These are phyloP conservation scores for Paecilomyces sp. DNA, from an alignment of 2,329 filamentous ascomycete species.

Conservation along the genomic window DNA sequence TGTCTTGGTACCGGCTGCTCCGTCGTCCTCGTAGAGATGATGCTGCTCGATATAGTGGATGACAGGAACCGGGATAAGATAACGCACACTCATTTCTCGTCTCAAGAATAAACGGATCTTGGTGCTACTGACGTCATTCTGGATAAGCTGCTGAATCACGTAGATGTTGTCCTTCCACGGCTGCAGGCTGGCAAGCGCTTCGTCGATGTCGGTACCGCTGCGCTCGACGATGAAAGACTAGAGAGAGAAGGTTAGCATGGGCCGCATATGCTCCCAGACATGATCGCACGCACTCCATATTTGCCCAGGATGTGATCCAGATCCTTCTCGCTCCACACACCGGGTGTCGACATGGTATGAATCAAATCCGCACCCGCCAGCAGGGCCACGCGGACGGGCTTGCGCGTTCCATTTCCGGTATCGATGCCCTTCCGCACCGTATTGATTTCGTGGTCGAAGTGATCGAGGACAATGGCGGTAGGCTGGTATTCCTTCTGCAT, in stretches of 20 bases:
- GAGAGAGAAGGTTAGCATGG: background rate
- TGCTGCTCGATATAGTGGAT: constrained; percentile 67
- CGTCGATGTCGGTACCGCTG: constrained; percentile 79
- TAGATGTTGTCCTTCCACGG: constrained; percentile 80
- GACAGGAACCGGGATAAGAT: constrained; percentile 65
- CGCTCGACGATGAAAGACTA: constrained; percentile 77
- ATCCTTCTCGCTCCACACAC: constrained; percentile 78
- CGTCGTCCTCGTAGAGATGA: constrained; percentile 54
- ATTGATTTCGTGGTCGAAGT: constrained; percentile 88
- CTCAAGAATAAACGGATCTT: constrained; percentile 76
- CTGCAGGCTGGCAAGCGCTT: constrained; percentile 73
- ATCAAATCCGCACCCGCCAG: constrained; percentile 73
- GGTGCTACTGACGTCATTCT: constrained; percentile 75
- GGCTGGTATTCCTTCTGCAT: constrained; percentile 76
- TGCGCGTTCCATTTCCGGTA: constrained; percentile 56
- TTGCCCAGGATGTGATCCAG: constrained; percentile 79
- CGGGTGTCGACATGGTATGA: constrained; percentile 62
- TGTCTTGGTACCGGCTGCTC: constrained; percentile 14
- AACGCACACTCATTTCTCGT: constrained; percentile 75
- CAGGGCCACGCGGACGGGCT: constrained; percentile 67
- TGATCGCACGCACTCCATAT: constrained; percentile 51
- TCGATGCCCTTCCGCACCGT: constrained; percentile 66
- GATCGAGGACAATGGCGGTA: constrained; percentile 82
- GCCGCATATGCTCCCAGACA: background rate
- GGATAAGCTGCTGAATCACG: constrained; percentile 81